These are phyloP conservation scores for Albatrellus ellisii DNA, from an alignment of 768 basidiomycete genomes.

Conservation along the genomic window DNA sequence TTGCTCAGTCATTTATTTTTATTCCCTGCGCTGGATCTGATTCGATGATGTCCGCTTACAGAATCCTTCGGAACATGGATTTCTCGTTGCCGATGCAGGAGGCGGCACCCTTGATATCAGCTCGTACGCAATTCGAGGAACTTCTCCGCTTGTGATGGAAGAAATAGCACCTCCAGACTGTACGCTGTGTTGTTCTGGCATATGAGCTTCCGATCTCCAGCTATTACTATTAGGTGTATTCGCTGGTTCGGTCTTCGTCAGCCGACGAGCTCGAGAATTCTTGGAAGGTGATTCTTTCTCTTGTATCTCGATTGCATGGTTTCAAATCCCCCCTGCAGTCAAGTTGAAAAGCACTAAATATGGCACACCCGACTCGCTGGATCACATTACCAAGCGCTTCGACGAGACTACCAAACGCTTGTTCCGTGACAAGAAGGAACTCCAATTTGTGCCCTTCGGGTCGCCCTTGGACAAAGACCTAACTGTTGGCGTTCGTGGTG, in stretches of 20 bases:
- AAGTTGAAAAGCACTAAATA: conserved; percentile 67
- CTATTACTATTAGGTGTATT: conserved; percentile 43
- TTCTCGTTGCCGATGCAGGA: conserved; percentile 70
- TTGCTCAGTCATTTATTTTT: conserved; percentile 6
- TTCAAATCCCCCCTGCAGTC: conserved; percentile 26
- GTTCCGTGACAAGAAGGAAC: conserved; percentile 53
- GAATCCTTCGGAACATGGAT: conserved; percentile 66
- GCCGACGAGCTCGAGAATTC: conserved; percentile 58
- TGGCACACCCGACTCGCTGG: conserved; percentile 54
- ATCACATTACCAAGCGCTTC: conserved; percentile 70
- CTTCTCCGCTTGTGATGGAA: conserved; percentile 62
- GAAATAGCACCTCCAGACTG: conserved; percentile 79
- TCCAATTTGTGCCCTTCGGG: conserved; percentile 66
- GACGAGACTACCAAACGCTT: conserved; percentile 76
- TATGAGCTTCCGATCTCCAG: not conserved
- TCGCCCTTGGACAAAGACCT: conserved; percentile 67
- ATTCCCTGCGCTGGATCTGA: not conserved
- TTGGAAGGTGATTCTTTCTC: conserved; percentile 38
- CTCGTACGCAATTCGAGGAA: conserved; percentile 62
- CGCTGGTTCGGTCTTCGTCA: conserved; percentile 75
- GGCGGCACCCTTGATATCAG: conserved; percentile 76
- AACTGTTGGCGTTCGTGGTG: conserved; percentile 55
- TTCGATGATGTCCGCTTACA: conserved; percentile 15
- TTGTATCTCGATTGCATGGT: not conserved
- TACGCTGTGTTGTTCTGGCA: conserved; percentile 20